A percentile compares a stretch with the other conserved stretches of the same genome.
Evolutionary conservation across 2,329 filamentous ascomycete genomes (phyloP).

Genomic region (Stemphylium beticola): DNA sequence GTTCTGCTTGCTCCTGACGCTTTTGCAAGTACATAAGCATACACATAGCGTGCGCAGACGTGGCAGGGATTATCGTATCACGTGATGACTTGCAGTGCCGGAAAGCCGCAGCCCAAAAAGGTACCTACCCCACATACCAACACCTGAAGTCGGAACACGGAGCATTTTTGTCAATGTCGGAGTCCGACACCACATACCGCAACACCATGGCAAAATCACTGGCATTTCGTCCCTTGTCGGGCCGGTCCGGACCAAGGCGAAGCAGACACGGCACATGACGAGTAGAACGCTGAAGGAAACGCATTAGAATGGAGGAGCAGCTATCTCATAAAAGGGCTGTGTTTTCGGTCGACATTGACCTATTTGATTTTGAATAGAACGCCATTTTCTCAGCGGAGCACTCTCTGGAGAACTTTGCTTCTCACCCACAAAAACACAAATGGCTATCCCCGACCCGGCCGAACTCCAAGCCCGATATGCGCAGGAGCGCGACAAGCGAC

Average conservation of each 20-base stretch:
- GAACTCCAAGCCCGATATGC: constrained; percentile 4
- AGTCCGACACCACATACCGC: background rate
- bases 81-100: background rate
- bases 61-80: too few species aligned
- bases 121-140: background rate
- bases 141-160: background rate
- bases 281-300: background rate
- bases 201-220: background rate
- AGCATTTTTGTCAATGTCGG: constrained; percentile 2
- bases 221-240: background rate
- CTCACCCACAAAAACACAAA: background rate
- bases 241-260: background rate
- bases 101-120: constrained; percentile 4
- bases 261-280: background rate
- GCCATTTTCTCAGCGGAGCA: background rate
- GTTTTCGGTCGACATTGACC: background rate
- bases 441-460: background rate
- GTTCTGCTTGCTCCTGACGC: too few species aligned
- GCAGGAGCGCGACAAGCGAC: constrained; percentile 8
- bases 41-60: too few species aligned
- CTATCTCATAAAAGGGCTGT: background rate
- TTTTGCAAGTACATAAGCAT: too few species aligned
- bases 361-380: background rate
- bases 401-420: background rate
- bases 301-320: background rate